A percentile compares a stretch with the other conserved stretches of the same genome.
Conservation (phyloP, 1,284 basidiomycete genomes). For the Malassezia cuniculi region DNA sequence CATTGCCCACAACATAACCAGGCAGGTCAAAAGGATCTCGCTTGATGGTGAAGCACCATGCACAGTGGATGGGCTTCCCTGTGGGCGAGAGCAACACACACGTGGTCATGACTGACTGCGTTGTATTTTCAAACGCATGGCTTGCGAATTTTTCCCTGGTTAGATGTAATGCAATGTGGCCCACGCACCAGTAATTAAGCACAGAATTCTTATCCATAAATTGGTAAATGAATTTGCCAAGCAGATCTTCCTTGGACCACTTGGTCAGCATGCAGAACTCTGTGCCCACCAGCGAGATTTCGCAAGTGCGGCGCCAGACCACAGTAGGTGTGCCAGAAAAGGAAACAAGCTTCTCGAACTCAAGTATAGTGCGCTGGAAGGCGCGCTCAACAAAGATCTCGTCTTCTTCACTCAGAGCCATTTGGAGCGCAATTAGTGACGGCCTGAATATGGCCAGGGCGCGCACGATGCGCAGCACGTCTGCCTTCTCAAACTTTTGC, state of each 20-base stretch:
- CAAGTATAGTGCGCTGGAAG: conserved; percentile 81
- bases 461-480: conserved; percentile 82
- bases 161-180: background rate
- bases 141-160: conserved; percentile 32
- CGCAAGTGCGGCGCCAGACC: conserved; percentile 95
- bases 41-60: conserved; percentile 44
- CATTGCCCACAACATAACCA: conserved; percentile 28
- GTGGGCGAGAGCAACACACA: conserved; percentile 32
- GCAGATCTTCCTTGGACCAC: conserved; percentile 35
- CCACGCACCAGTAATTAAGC: conserved; percentile 33
- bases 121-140: conserved; percentile 43
- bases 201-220: conserved; percentile 42
- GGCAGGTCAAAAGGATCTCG: conserved; percentile 43
- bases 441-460: conserved; percentile 88
- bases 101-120: conserved; percentile 38
- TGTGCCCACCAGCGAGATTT: conserved; percentile 87
- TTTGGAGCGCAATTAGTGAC: conserved; percentile 80
- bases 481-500: conserved; percentile 70
- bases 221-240: conserved; percentile 41
- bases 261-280: conserved; percentile 84
- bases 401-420: conserved; percentile 37
- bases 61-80: conserved; percentile 35
- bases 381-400: conserved; percentile 73
- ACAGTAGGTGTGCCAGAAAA: conserved; percentile 97
- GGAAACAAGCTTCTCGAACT: conserved; percentile 89